These are phyloP conservation scores for Castanea sativa DNA, from an alignment of 306 rosid species.

Conservation along the genomic window DNA sequence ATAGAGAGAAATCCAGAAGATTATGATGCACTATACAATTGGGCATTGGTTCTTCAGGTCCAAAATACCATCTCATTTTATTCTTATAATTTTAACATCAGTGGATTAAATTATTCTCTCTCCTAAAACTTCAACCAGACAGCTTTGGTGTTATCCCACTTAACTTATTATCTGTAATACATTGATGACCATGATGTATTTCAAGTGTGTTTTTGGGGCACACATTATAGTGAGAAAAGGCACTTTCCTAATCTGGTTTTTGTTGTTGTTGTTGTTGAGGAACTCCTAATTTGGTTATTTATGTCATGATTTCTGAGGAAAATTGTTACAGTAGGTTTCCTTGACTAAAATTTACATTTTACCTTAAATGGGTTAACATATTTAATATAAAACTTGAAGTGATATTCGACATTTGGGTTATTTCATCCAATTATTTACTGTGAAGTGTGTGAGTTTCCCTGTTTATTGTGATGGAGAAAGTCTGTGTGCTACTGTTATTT, in stretches of 20 bases:
- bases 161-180: neutral
- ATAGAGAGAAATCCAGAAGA: constrained; percentile 93
- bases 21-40: constrained; percentile 93
- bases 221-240: neutral
- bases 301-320: neutral
- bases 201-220: constrained; percentile 4
- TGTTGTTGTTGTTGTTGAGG: too few relatives aligned
- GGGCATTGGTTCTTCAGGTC: constrained; percentile 99
- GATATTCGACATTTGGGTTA: neutral
- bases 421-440: neutral
- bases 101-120: constrained; percentile 3
- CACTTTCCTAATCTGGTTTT: neutral
- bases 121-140: constrained; percentile 3
- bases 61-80: constrained; percentile 27
- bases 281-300: neutral
- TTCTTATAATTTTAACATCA: constrained; percentile 5
- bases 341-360: neutral
- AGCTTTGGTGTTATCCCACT: constrained; percentile 2
- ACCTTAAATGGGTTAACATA: neutral
- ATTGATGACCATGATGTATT: constrained; percentile 12
- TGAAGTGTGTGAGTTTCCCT: constrained; percentile 1
- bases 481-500: constrained; percentile 1
- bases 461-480: neutral
- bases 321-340: neutral
- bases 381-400: neutral